Evolutionary conservation across 2,329 filamentous ascomycete species (phyloP), one percentile per base, ranked within the genome.

Genomic region (Tolypocladium amazonense): DNA sequence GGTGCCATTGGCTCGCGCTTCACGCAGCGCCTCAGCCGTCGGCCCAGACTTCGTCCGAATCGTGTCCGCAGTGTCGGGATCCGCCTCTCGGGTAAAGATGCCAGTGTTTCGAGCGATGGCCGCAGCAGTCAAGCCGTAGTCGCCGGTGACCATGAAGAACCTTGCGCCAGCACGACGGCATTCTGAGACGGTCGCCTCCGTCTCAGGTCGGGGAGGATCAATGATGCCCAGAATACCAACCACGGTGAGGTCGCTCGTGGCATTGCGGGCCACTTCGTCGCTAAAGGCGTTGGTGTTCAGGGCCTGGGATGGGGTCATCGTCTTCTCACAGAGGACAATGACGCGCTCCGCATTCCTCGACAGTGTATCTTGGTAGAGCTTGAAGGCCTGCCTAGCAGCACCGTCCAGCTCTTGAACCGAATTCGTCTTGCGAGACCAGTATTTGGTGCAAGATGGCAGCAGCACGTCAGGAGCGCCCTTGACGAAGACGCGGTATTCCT

Each of bases 101-200:
- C 84, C 84, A 65, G 83, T 86, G 67, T 87, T 83, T 63, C 80
- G 77, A 7, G 85, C 85, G 63, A 88, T 88, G 15, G 85, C 84
- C 56, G 84, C 84, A 0, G 85, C 85, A 6, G 85, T 88, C 57
- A 84, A 71, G 27, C 71, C 77, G 60, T 78, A 78, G 61, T 78
- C 75, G 20, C 76, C 76, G 2, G 77, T 78, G n/a, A 79, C 77
- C 75, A 79, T 79, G 63, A 77, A 75, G 63, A 77, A 77, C 18
- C 76, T 71, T 2, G 76, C 73, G 53, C 77, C 77, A 33, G 75
- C 77, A 25, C 72, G 74, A n/a, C 74, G 75, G 4, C 75, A 77
- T 59, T 77, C 69, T 2, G 67, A 65, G 9, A 79, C 75, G 0
- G 76, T 77, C 1, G 67, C 66, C 0, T 72, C 69, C 1, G 76